Percentiles rank a stretch among this genome's conserved stretches.
phyloP scores from a whole-genome alignment of 192 early-diverging fungal genomes.

The Chytriomyces sp. region DNA sequence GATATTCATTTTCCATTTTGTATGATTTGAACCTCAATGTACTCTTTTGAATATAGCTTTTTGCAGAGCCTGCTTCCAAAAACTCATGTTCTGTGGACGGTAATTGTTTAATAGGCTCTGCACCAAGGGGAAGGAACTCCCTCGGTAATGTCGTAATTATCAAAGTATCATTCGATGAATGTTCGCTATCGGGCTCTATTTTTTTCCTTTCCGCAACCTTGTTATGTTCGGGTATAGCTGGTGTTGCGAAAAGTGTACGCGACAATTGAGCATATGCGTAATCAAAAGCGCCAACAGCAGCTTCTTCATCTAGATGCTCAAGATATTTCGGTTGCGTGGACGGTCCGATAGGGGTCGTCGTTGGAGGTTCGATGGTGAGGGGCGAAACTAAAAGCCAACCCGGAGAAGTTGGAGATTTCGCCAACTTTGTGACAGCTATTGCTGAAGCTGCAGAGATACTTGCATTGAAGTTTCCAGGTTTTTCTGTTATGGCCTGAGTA shows the following conservation, averaged over 20 bases:
- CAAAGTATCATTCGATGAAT: not conserved
- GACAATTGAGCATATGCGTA: not conserved
- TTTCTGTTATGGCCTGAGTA: too few relatives aligned
- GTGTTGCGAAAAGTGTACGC: not conserved
- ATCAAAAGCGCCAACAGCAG: not conserved
- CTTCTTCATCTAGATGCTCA: not conserved
- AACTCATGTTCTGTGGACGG: not conserved
- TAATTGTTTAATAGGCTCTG: not conserved
- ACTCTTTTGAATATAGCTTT: not conserved
- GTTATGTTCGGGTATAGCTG: not conserved
- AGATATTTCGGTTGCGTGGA: not conserved
- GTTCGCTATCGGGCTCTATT: not conserved
- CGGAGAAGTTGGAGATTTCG: not conserved
- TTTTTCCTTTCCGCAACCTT: not conserved
- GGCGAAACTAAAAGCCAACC: not conserved
- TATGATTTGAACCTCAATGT: slow-evolving; percentile 6
- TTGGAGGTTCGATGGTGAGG: not conserved
- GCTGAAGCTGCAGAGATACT: not conserved
- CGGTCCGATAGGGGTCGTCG: not conserved
- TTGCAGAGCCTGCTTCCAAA: not conserved
- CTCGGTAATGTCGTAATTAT: not conserved
- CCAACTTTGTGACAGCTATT: too few relatives aligned
- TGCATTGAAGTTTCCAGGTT: not conserved
- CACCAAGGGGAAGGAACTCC: not conserved
- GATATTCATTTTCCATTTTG: slow-evolving; percentile 23